Conservation (phyloP, 2,329 filamentous ascomycete genomes). For the Apiospora arundinis region DNA sequence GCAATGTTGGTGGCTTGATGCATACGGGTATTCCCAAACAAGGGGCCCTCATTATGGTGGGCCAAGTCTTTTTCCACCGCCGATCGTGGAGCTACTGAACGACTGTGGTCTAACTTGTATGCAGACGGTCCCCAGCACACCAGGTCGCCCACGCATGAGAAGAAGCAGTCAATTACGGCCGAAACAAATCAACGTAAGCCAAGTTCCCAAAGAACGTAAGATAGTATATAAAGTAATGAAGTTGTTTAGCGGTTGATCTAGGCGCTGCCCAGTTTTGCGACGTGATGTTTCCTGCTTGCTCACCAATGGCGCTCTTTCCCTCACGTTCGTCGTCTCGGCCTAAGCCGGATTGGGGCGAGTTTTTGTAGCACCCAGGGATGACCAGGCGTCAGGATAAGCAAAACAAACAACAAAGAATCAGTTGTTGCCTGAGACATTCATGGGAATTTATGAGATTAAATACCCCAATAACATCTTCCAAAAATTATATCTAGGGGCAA, state of each 20-base stretch:
- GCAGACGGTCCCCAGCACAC: not conserved
- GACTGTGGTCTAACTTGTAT: conserved; percentile 3
- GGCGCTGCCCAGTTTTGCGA: not conserved
- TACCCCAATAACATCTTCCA: no score
- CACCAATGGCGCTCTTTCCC: not conserved
- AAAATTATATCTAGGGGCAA: not conserved
- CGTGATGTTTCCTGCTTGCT: not conserved
- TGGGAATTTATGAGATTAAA: not conserved
- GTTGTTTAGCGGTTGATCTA: not conserved
- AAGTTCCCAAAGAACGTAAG: not conserved
- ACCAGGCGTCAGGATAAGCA: not conserved
- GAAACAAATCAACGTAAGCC: not conserved
- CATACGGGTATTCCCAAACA: not conserved
- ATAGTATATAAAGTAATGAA: conserved; percentile 1
- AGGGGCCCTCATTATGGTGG: not conserved
- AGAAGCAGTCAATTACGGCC: not conserved
- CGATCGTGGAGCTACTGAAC: not conserved
- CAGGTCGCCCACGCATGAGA: not conserved
- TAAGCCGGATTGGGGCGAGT: not conserved
- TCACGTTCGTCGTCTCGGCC: not conserved
- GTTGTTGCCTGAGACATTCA: not conserved
- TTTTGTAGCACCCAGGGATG: not conserved
- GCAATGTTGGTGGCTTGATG: not conserved
- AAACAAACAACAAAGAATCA: conserved; percentile 9
- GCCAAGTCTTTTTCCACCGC: not conserved